Percentiles rank a stretch among this genome's conserved stretches.
Conservation (phyloP, 768 basidiomycete species). For the Leccinellum rugosiceps region DNA sequence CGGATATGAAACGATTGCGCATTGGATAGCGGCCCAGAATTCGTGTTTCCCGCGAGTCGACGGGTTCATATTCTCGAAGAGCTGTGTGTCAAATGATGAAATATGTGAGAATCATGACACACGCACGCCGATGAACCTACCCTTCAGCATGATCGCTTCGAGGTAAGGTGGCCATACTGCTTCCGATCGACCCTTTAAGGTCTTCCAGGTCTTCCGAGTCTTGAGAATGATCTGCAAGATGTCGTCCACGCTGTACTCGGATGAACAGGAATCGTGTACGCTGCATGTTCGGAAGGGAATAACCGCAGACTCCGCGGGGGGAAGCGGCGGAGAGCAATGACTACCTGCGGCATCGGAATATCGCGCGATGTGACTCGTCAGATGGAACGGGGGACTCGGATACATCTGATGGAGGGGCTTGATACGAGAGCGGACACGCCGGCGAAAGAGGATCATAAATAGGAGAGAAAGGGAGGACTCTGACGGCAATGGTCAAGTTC, state of each 20-base stretch:
- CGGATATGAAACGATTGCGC: slow-evolving; percentile 78
- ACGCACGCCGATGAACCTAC: slow-evolving; percentile 33
- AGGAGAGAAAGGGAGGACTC: slow-evolving; percentile 7
- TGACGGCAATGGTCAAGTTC: slow-evolving; percentile 18
- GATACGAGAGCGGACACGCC: not conserved
- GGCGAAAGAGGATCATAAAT: slow-evolving; percentile 22
- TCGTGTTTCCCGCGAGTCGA: slow-evolving; percentile 69
- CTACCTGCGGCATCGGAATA: not conserved
- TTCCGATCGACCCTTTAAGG: slow-evolving; percentile 60
- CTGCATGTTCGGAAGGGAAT: slow-evolving; percentile 4
- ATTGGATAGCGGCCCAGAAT: slow-evolving; percentile 74
- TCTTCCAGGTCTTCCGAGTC: slow-evolving; percentile 75
- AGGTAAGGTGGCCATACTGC: slow-evolving; percentile 79
- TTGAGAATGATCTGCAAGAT: slow-evolving; percentile 66
- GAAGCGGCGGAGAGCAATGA: not conserved
- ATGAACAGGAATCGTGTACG: slow-evolving; percentile 12
- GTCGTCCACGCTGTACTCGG: slow-evolving; percentile 36
- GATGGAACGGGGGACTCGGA: not conserved
- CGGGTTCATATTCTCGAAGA: slow-evolving; percentile 68
- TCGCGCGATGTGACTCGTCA: slow-evolving; percentile 6
- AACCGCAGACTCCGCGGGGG: slow-evolving; percentile 5
- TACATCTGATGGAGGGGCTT: slow-evolving; percentile 15
- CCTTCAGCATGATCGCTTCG: slow-evolving; percentile 75
- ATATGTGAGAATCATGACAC: slow-evolving; percentile 18
- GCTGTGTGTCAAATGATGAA: slow-evolving; percentile 39